Conservation (phyloP, 164 flowering plant species). For the Dillenia turbinata region DNA sequence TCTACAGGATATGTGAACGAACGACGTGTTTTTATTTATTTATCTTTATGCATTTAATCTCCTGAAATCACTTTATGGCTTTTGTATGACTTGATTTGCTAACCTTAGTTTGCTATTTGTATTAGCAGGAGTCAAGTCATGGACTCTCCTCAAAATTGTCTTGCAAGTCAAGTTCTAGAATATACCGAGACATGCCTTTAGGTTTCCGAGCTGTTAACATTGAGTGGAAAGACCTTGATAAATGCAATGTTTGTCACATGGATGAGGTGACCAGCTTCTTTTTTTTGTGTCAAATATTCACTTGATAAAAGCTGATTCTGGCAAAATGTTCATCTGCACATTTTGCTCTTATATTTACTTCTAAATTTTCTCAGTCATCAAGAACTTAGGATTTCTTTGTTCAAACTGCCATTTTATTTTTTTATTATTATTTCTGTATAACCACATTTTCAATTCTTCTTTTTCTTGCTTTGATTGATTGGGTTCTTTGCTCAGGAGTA, state of each 20-base stretch:
- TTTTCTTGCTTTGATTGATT: neutral
- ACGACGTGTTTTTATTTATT: no score
- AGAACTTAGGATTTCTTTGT: no score
- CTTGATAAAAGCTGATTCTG: neutral
- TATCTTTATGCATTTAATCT: no score
- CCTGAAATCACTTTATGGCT: neutral
- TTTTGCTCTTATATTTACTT: neutral
- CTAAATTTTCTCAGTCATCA: no score
- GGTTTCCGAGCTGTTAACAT: slow-evolving; percentile 84
- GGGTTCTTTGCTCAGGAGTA: slow-evolving; percentile 57
- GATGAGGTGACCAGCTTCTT: slow-evolving; percentile 66
- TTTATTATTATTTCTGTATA: neutral
- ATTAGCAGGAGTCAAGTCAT: slow-evolving; percentile 52
- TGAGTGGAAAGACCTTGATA: slow-evolving; percentile 93
- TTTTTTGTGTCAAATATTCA: neutral
- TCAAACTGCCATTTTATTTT: neutral
- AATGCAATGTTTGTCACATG: slow-evolving; percentile 97
- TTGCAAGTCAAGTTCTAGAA: slow-evolving; percentile 33
- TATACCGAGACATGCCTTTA: slow-evolving; percentile 36
- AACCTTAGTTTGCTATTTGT: neutral
- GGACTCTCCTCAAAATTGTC: slow-evolving; percentile 34
- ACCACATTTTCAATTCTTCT: neutral
- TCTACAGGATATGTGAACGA: no score
- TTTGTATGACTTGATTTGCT: no score
- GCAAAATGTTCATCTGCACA: neutral